These are phyloP conservation scores for Cruciata laevipes DNA, from an alignment of 257 asterid genomes.

Conservation along the genomic window DNA sequence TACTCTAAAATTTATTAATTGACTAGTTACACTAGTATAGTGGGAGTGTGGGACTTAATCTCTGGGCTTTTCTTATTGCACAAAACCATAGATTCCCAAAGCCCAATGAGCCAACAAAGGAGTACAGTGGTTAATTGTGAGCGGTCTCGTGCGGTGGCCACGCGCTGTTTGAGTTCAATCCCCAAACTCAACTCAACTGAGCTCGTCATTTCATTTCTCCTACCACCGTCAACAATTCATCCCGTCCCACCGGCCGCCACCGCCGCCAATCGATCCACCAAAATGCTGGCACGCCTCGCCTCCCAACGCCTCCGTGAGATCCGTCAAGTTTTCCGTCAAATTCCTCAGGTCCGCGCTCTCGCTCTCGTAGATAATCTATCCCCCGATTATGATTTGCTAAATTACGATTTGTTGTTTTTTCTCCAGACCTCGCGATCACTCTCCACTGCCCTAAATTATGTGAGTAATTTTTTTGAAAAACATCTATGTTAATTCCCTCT, in stretches of 20 bases:
- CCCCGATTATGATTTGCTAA: neutral
- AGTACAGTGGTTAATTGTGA: neutral
- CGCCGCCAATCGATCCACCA: neutral
- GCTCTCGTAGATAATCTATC: neutral
- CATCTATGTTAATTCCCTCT: neutral
- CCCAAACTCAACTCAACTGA: neutral
- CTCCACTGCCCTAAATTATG: constrained; percentile 1
- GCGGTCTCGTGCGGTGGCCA: neutral
- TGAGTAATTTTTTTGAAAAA: neutral
- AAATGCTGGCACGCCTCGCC: constrained; percentile 4
- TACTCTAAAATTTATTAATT: no score
- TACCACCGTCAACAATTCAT: neutral
- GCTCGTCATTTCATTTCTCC: neutral
- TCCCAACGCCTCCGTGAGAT: constrained; percentile 3
- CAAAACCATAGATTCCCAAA: neutral
- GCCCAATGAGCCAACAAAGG: neutral
- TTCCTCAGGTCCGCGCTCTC: neutral
- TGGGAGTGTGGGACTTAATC: neutral
- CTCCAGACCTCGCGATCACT: neutral
- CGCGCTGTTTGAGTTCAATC: neutral
- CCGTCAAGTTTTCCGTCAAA: neutral
- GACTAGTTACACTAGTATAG: no score
- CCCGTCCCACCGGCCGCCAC: neutral
- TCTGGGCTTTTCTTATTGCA: neutral
- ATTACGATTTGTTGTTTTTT: neutral